phyloP scores from a whole-genome alignment of 441 rosid species.

The Populus trichocarpa region DNA sequence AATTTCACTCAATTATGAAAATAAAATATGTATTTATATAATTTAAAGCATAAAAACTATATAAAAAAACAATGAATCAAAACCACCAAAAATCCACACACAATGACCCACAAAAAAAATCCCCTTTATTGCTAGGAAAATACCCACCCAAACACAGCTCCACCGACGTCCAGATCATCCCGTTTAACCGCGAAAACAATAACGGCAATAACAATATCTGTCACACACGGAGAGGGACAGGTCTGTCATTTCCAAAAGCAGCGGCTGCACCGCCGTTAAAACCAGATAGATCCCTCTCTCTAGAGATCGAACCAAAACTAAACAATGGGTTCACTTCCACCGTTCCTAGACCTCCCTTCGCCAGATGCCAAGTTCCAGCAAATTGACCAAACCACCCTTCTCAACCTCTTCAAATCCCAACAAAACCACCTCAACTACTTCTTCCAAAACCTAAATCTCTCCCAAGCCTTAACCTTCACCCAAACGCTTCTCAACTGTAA shows the following conservation, averaged over 20 bases:
- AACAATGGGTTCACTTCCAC: slow-evolving; percentile 63
- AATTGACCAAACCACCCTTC: slow-evolving; percentile 56
- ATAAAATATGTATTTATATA: too few species aligned
- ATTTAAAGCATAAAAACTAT: too few species aligned
- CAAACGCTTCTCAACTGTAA: slow-evolving; percentile 51
- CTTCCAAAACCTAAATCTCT: slow-evolving; percentile 71
- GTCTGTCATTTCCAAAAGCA: background rate
- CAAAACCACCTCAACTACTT: slow-evolving; percentile 87
- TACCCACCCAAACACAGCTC: background rate
- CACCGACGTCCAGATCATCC: background rate
- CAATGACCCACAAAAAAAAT: too few species aligned
- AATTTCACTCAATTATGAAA: too few species aligned
- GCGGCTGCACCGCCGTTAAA: background rate
- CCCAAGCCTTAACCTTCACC: slow-evolving; percentile 74
- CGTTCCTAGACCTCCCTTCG: slow-evolving; percentile 24
- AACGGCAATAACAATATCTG: background rate
- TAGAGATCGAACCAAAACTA: background rate
- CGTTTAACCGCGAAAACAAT: background rate
- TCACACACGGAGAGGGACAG: background rate
- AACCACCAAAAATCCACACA: too few species aligned
- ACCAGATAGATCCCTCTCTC: background rate
- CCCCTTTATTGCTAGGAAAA: background rate
- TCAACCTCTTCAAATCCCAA: slow-evolving; percentile 78
- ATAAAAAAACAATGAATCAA: too few species aligned
- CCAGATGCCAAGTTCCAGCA: slow-evolving; percentile 15